phyloP scores from a whole-genome alignment of 768 basidiomycete genomes.

The Termitomyces sp. region DNA sequence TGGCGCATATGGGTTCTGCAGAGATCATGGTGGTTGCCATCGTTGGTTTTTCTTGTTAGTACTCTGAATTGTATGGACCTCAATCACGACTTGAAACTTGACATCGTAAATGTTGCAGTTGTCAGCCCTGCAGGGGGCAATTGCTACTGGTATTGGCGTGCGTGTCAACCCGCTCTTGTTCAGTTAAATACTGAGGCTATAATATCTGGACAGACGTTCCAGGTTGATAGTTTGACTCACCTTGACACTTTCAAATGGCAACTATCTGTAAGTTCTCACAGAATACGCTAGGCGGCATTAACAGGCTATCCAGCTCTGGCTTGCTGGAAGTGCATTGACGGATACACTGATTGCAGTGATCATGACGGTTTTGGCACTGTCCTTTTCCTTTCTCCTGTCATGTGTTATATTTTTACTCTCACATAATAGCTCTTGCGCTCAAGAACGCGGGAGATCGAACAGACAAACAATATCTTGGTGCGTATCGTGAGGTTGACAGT shows the following conservation, averaged over 20 bases:
- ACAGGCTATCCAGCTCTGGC: conserved; percentile 5
- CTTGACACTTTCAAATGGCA: conserved; percentile 9
- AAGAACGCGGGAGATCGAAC: conserved; percentile 4
- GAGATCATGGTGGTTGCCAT: conserved; percentile 5
- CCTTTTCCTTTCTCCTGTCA: neutral
- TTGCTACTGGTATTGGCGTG: conserved; percentile 9
- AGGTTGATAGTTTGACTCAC: neutral
- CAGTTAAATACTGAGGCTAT: neutral
- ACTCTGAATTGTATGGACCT: neutral
- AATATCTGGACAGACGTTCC: neutral
- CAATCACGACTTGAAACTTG: neutral
- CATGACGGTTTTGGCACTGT: conserved; percentile 7
- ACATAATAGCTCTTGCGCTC: conserved; percentile 9
- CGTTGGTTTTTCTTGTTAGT: neutral
- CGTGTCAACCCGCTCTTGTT: neutral
- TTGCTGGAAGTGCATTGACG: conserved; percentile 10
- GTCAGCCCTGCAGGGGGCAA: conserved; percentile 4
- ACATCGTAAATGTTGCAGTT: neutral
- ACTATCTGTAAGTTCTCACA: conserved; percentile 4
- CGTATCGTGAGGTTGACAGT: conserved; percentile 12
- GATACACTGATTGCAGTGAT: conserved; percentile 9
- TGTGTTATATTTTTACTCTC: neutral
- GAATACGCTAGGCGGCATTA: neutral
- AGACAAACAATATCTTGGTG: conserved; percentile 6
- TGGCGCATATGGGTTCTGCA: conserved; percentile 10